Conservation (phyloP, 768 basidiomycete species). For the Lepiota venenata region DNA sequence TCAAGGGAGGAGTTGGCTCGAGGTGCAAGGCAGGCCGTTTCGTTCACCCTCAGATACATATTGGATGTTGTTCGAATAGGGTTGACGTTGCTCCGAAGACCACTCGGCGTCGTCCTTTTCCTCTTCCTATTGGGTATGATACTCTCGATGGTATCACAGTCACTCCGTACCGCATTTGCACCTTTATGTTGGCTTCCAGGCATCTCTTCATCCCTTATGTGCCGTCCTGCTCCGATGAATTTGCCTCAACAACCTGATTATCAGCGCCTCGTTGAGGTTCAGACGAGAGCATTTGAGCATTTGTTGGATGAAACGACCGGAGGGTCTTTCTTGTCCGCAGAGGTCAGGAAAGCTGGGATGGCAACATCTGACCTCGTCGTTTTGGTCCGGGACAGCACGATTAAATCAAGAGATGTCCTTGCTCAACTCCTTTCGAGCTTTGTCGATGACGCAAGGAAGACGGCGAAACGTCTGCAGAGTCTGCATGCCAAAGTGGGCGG, state of each 20-base stretch:
- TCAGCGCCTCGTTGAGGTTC: conserved; percentile 54
- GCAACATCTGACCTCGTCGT: conserved; percentile 66
- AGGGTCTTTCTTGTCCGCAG: conserved; percentile 55
- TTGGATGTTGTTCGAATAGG: conserved; percentile 46
- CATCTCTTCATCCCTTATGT: conserved; percentile 46
- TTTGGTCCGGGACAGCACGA: conserved; percentile 58
- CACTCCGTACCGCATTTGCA: conserved; percentile 43
- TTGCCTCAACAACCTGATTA: conserved; percentile 52
- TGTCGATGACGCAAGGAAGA: conserved; percentile 55
- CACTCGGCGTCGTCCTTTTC: conserved; percentile 52
- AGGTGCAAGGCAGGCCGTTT: conserved; percentile 26
- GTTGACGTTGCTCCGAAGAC: conserved; percentile 48
- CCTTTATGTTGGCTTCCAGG: conserved; percentile 65
- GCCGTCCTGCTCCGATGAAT: conserved; percentile 21
- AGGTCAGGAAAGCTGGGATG: conserved; percentile 76
- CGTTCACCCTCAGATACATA: conserved; percentile 34
- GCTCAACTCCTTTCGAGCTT: conserved; percentile 51
- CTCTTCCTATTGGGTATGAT: conserved; percentile 48
- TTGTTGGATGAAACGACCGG: conserved; percentile 57
- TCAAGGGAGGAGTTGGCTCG: conserved; percentile 23
- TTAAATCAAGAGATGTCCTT: conserved; percentile 57
- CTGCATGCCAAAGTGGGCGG: conserved; percentile 68
- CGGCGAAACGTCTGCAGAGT: conserved; percentile 56
- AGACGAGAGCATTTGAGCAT: conserved; percentile 60
- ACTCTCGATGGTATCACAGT: conserved; percentile 34